A percentile compares a stretch with the other conserved stretches of the same genome.
Conservation (phyloP, 2,329 filamentous ascomycete genomes). For the Phyllosticta capitalensis region DNA sequence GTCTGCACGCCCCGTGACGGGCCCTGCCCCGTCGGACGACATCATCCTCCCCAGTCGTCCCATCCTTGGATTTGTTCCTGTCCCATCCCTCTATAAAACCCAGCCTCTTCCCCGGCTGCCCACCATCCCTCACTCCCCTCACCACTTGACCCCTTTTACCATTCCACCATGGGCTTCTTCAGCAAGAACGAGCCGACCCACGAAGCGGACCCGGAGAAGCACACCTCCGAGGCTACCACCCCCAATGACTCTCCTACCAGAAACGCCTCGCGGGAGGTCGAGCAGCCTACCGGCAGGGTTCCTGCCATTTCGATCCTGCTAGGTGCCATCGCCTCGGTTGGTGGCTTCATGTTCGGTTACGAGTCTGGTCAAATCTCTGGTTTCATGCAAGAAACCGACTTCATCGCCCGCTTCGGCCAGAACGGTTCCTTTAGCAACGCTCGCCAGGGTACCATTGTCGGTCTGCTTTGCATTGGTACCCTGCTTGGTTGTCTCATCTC, state of each 20-base stretch:
- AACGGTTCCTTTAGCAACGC: conserved; percentile 18
- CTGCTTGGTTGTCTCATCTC: conserved; percentile 33
- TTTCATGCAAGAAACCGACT: conserved; percentile 39
- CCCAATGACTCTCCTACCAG: conserved; percentile 7
- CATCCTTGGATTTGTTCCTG: conserved; percentile 1
- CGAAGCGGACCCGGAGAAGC: conserved; percentile 4
- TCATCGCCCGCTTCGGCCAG: conserved; percentile 43
- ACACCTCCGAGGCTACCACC: conserved; percentile 9
- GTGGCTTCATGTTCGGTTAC: conserved; percentile 55
- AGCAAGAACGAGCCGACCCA: conserved; percentile 5
- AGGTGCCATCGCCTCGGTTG: conserved; percentile 46
- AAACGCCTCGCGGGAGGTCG: conserved; percentile 1
- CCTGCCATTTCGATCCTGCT: conserved; percentile 39
- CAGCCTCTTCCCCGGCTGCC: background rate
- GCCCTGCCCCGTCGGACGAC: background rate
- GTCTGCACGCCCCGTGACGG: conserved; percentile 10
- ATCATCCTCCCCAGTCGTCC: conserved; percentile 6
- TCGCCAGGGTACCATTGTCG: conserved; percentile 31
- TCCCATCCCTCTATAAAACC: conserved; percentile 7
- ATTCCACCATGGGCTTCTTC: conserved; percentile 10
- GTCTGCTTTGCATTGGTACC: conserved; percentile 37
- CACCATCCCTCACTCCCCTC: background rate
- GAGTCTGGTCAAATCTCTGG: conserved; percentile 40
- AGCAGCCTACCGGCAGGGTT: background rate
- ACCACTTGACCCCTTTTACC: conserved; percentile 2